Percentiles rank a stretch among this genome's conserved stretches.
Conservation (phyloP, 305 asterid genomes). For the Andrographis paniculata region DNA sequence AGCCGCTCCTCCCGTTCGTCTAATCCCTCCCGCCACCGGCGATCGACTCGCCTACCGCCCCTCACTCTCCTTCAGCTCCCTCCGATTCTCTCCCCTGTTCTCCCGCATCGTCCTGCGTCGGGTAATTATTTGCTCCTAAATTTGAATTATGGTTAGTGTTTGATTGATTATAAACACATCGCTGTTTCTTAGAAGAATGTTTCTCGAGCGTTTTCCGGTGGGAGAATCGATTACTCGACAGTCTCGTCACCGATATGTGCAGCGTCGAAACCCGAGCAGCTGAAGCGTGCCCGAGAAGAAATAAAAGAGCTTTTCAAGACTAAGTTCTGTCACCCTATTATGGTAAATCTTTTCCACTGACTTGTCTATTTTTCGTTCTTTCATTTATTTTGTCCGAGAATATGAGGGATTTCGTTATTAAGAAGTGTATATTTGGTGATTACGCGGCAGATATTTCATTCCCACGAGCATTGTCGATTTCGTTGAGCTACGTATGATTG, state of each 20-base stretch:
- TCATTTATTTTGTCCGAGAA: neutral
- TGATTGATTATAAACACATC: neutral
- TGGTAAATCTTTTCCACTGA: slow-evolving; percentile 32
- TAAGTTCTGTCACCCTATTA: slow-evolving; percentile 68
- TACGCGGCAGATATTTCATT: neutral
- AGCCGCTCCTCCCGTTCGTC: slow-evolving; percentile 31
- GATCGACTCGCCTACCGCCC: neutral
- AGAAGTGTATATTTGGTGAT: neutral
- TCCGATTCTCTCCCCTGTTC: slow-evolving; percentile 13
- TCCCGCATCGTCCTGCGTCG: slow-evolving; percentile 42
- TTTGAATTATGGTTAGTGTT: neutral
- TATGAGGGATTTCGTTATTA: too few relatives aligned
- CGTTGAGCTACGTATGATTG: neutral
- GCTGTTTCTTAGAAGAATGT: slow-evolving; percentile 27
- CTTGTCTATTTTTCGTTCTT: neutral
- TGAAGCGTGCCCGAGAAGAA: slow-evolving; percentile 86
- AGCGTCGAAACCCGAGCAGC: slow-evolving; percentile 64
- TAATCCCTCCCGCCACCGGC: slow-evolving; percentile 29
- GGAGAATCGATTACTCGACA: slow-evolving; percentile 44
- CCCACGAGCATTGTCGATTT: neutral
- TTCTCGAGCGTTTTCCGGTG: slow-evolving; percentile 28
- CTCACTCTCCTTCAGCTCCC: slow-evolving; percentile 23
- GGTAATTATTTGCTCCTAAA: slow-evolving; percentile 25
- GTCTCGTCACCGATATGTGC: slow-evolving; percentile 58
- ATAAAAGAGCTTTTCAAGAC: slow-evolving; percentile 60